Percentiles rank a stretch among this genome's conserved stretches.
phyloP scores from a whole-genome alignment of 176 grass and related monocot species.

The Ensete glaucum region DNA sequence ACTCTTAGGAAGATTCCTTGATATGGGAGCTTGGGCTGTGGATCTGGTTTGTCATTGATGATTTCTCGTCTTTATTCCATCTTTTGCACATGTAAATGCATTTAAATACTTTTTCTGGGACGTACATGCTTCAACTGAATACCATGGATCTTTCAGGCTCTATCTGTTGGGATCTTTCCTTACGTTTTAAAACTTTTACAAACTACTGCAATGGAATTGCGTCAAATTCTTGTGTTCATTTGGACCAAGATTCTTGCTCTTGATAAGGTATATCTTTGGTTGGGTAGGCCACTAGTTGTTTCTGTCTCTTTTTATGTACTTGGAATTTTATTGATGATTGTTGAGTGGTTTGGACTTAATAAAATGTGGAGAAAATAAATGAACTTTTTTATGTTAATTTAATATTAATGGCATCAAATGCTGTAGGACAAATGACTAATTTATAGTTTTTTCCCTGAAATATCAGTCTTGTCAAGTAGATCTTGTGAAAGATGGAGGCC shows the following conservation, averaged over 20 bases:
- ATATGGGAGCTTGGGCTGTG: conserved; percentile 98
- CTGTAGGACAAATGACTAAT: not conserved
- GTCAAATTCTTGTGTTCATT: conserved; percentile 98
- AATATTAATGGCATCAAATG: not conserved
- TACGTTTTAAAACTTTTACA: conserved; percentile 91
- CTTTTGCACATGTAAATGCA: not conserved
- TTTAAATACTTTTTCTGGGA: conserved; percentile 4
- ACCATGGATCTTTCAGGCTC: conserved; percentile 38
- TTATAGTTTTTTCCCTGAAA: conserved; percentile 12
- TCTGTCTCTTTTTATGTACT: not conserved
- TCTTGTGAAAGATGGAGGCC: conserved; percentile 93
- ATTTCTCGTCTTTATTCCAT: not conserved
- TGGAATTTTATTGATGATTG: not conserved
- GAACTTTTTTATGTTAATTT: not conserved
- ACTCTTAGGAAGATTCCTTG: conserved; percentile 97
- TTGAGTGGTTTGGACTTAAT: too few relatives aligned
- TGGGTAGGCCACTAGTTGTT: not conserved
- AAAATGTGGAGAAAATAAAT: too few relatives aligned
- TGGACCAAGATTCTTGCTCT: conserved; percentile 99
- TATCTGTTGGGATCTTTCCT: conserved; percentile 99
- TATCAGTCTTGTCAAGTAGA: conserved; percentile 92
- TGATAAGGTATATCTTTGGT: conserved; percentile 54
- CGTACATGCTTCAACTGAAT: conserved; percentile 11
- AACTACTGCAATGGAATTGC: conserved; percentile 84
- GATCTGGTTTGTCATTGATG: conserved; percentile 59